These are phyloP conservation scores for Tetraselmis chui DNA, from an alignment of 139 green algal genomes.

Conservation along the genomic window DNA sequence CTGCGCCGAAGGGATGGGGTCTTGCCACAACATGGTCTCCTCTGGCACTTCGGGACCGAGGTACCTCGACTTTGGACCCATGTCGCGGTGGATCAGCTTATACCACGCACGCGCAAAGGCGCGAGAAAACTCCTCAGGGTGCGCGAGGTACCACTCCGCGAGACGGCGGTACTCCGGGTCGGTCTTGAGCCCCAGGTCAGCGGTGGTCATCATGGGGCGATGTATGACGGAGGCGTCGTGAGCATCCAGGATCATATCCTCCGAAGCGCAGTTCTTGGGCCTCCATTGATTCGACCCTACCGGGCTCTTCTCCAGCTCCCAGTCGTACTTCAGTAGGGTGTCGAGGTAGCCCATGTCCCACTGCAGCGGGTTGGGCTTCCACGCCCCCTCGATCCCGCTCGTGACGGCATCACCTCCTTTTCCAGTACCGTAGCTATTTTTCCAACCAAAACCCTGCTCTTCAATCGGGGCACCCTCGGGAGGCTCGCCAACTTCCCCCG, in stretches of 20 bases:
- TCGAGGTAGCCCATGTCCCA: constrained; percentile 37
- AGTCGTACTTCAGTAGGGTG: constrained; percentile 28
- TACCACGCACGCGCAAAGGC: constrained; percentile 24
- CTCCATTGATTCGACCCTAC: neutral
- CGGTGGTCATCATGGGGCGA: constrained; percentile 32
- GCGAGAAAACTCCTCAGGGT: constrained; percentile 9
- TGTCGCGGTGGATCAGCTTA: constrained; percentile 21
- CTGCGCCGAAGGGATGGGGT: constrained; percentile 9
- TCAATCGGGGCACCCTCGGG: neutral
- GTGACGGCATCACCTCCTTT: constrained; percentile 39
- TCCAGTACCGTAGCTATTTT: constrained; percentile 6
- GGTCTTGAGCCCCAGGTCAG: constrained; percentile 28
- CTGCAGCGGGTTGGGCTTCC: constrained; percentile 20
- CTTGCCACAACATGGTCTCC: constrained; percentile 26
- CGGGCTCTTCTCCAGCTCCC: constrained; percentile 8
- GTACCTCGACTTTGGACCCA: constrained; percentile 17
- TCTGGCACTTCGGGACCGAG: constrained; percentile 10
- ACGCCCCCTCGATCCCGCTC: constrained; percentile 35
- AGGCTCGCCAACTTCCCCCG: neutral
- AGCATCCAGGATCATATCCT: neutral
- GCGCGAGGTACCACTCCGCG: constrained; percentile 12
- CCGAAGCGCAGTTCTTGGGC: neutral
- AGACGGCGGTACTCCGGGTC: constrained; percentile 24
- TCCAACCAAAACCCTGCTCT: neutral
- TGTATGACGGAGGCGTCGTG: constrained; percentile 1